A percentile compares a stretch with the other conserved stretches of the same genome.
Conservation (phyloP, 2,329 filamentous ascomycete species). For the Sporothrix curviconia region DNA sequence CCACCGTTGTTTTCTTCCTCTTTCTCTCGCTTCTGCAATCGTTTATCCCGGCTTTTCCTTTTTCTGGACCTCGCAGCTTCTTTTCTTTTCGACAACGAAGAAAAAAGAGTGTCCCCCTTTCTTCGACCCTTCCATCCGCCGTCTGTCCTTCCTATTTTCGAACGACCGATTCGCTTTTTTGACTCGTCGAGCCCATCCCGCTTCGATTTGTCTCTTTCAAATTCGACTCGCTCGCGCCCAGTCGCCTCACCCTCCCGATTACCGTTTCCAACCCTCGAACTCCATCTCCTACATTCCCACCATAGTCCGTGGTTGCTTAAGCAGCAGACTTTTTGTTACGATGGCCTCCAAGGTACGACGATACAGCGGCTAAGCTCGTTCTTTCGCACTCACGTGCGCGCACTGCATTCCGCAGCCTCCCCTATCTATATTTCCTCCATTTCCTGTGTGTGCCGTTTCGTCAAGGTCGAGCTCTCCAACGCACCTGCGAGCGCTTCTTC, state of each 20-base stretch:
- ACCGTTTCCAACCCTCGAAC: too few relatives aligned
- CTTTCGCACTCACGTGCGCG: background rate
- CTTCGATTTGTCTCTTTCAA: background rate
- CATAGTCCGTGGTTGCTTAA: background rate
- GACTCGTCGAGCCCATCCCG: background rate
- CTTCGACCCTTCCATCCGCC: background rate
- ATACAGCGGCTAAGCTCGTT: background rate
- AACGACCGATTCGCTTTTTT: background rate
- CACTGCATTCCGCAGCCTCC: background rate
- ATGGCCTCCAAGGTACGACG: slow-evolving; percentile 18
- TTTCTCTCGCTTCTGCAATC: slow-evolving; percentile 6
- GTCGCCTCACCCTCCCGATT: background rate
- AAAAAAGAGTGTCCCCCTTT: background rate
- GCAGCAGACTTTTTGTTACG: background rate
- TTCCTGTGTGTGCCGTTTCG: too few relatives aligned
- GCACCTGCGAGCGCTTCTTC: too few relatives aligned
- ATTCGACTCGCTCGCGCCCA: background rate
- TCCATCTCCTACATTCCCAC: too few relatives aligned
- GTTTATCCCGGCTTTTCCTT: slow-evolving; percentile 2
- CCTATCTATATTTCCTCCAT: background rate
- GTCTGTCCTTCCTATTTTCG: background rate
- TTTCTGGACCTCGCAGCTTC: background rate
- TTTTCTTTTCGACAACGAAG: background rate
- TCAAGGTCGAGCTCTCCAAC: too few relatives aligned
- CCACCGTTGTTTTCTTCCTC: slow-evolving; percentile 14